Evolutionary conservation across 2,329 filamentous ascomycete genomes (phyloP).

Genomic region (Alternaria solani): DNA sequence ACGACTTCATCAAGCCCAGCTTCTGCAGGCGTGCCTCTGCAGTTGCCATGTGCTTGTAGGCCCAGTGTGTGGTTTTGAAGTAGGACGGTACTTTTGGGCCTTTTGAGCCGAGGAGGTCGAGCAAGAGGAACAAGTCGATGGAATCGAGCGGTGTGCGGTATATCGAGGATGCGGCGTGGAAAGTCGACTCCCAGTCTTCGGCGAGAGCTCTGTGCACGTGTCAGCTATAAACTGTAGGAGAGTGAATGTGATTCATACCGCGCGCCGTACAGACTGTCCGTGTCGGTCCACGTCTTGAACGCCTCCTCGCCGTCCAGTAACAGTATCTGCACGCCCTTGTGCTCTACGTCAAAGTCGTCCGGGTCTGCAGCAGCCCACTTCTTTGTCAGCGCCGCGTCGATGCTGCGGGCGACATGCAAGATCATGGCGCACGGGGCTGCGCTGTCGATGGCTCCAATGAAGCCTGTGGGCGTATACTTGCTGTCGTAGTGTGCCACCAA

Average conservation of each 20-base stretch:
- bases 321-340: conserved; percentile 86
- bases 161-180: conserved; percentile 74
- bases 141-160: conserved; percentile 78
- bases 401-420: conserved; percentile 80
- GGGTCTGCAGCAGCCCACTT: conserved; percentile 74
- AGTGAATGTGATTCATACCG: conserved; percentile 60
- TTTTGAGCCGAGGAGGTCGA: conserved; percentile 82
- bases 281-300: conserved; percentile 79
- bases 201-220: conserved; percentile 69
- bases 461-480: conserved; percentile 80
- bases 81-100: conserved; percentile 81
- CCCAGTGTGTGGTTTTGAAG: conserved; percentile 93
- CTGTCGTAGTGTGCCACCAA: conserved; percentile 96
- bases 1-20: conserved; percentile 71
- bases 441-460: conserved; percentile 93
- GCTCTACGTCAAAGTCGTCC: conserved; percentile 66
- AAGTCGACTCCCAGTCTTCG: conserved; percentile 77
- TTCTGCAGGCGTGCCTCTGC: conserved; percentile 78
- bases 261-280: conserved; percentile 89
- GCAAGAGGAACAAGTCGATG: conserved; percentile 87
- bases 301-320: conserved; percentile 96
- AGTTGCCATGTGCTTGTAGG: conserved; percentile 78
- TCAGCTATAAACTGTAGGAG: background rate
- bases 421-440: conserved; percentile 95
- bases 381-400: conserved; percentile 81